Percentiles rank a stretch among this genome's conserved stretches.
phyloP scores from a whole-genome alignment of 2,329 filamentous ascomycete species.

The Beauveria sp. region DNA sequence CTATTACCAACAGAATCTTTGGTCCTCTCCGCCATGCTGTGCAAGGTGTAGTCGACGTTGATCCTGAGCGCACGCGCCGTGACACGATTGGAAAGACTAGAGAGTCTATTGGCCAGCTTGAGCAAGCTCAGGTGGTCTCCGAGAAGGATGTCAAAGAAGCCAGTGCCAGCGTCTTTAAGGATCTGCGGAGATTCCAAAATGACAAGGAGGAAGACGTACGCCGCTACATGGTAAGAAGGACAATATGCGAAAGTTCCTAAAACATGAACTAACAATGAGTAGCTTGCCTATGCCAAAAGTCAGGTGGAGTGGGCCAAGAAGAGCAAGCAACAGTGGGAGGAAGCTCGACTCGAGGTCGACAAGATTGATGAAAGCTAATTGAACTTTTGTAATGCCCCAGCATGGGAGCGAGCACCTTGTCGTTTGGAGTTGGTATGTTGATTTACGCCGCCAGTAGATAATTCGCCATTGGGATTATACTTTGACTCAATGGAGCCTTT shows the following conservation, averaged over 20 bases:
- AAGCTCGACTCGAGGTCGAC: slow-evolving; percentile 76
- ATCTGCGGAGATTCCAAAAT: slow-evolving; percentile 84
- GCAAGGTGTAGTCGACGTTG: slow-evolving; percentile 91
- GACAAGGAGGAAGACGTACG: slow-evolving; percentile 94
- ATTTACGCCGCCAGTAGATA: background rate
- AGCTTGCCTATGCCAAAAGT: slow-evolving; percentile 88
- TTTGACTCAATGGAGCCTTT: background rate
- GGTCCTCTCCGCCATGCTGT: slow-evolving; percentile 92
- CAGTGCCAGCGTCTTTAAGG: slow-evolving; percentile 77
- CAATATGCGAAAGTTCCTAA: background rate
- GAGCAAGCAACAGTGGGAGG: slow-evolving; percentile 84
- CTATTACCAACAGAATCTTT: slow-evolving; percentile 90
- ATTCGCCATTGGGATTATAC: background rate
- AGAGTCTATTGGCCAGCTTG: slow-evolving; percentile 76
- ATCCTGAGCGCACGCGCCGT: slow-evolving; percentile 84
- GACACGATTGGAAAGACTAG: slow-evolving; percentile 95
- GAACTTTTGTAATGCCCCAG: background rate
- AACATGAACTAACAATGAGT: slow-evolving; percentile 18
- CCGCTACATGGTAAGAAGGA: slow-evolving; percentile 77
- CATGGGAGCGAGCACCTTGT: background rate
- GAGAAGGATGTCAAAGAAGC: slow-evolving; percentile 92
- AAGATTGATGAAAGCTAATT: slow-evolving; percentile 65
- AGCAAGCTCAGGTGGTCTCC: slow-evolving; percentile 82
- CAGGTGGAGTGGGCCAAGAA: slow-evolving; percentile 91
- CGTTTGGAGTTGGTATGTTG: slow-evolving; percentile 6